A percentile compares a stretch with the other conserved stretches of the same genome.
These are phyloP conservation scores for Marchantia paleacea DNA, from an alignment of 225 moss, liverwort and hornwort genomes.

Conservation along the genomic window DNA sequence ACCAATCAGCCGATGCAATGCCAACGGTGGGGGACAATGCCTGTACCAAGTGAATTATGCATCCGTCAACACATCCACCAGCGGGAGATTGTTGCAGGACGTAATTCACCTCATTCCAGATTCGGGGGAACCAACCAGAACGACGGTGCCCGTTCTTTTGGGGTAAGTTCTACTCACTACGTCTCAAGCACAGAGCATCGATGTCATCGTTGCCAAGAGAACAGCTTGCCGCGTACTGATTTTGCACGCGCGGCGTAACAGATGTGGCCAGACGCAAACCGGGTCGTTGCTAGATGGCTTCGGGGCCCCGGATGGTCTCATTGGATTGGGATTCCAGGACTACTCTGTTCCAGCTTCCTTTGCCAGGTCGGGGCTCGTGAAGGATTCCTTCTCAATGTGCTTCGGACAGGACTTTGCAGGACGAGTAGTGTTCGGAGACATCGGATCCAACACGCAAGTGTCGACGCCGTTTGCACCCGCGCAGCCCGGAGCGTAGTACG, in stretches of 20 bases:
- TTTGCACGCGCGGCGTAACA: constrained; percentile 20
- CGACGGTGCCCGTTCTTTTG: constrained; percentile 49
- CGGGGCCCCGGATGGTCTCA: constrained; percentile 69
- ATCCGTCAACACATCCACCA: constrained; percentile 66
- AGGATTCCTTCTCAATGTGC: constrained; percentile 83
- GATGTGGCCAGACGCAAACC: constrained; percentile 79
- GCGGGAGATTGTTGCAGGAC: constrained; percentile 66
- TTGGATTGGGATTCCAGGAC: constrained; percentile 63
- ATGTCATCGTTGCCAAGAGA: background rate
- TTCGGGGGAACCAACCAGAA: constrained; percentile 27
- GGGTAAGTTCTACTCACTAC: constrained; percentile 39
- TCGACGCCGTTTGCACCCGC: constrained; percentile 20
- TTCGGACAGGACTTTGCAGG: constrained; percentile 54
- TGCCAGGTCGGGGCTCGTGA: constrained; percentile 57
- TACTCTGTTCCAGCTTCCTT: constrained; percentile 67
- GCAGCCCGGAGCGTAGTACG: constrained; percentile 7
- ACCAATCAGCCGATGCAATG: constrained; percentile 36
- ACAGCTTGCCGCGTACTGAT: background rate
- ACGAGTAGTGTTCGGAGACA: constrained; percentile 74
- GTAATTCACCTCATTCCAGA: constrained; percentile 57
- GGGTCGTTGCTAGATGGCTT: constrained; percentile 58
- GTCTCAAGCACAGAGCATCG: background rate
- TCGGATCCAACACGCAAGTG: constrained; percentile 41
- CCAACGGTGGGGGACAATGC: constrained; percentile 38
- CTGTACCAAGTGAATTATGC: constrained; percentile 58